A percentile compares a stretch with the other conserved stretches of the same genome.
Evolutionary conservation across 169 alveolate genomes (phyloP).

Genomic region (Cryptosporidium parvum): DNA sequence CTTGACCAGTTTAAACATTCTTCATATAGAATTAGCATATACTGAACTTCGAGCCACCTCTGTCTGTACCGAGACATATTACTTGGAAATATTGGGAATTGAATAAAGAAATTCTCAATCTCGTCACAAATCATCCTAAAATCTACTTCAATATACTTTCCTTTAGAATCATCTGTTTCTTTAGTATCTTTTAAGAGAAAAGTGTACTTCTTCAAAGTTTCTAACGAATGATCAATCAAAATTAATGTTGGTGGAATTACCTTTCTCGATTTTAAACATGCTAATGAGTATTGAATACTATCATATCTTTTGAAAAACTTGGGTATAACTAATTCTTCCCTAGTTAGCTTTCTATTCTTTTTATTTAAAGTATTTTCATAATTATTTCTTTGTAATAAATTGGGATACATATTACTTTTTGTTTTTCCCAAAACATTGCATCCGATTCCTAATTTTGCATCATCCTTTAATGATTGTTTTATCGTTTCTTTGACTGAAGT

Average conservation of each 20-base stretch:
- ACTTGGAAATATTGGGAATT: constrained; percentile 47
- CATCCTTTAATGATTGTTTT: background rate
- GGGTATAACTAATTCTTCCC: constrained; percentile 54
- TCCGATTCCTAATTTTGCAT: background rate
- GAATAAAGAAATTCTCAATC: constrained; percentile 6
- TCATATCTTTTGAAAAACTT: constrained; percentile 21
- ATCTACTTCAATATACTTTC: constrained; percentile 14
- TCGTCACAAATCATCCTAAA: constrained; percentile 10
- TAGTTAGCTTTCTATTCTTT: constrained; percentile 9
- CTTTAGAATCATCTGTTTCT: background rate
- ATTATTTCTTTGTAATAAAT: background rate
- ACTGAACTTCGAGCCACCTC: constrained; percentile 58
- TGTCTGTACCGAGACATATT: background rate
- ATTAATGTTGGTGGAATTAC: constrained; percentile 54
- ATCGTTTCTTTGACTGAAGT: background rate
- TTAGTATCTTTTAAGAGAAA: constrained; percentile 1
- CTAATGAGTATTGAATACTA: background rate
- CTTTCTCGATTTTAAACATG: background rate
- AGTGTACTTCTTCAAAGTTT: constrained; percentile 25
- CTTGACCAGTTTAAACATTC: constrained; percentile 59
- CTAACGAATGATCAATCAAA: constrained; percentile 24
- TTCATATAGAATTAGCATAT: constrained; percentile 22
- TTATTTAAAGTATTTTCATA: background rate
- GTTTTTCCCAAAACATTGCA: background rate
- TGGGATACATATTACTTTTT: background rate